Percentiles rank a stretch among this genome's conserved stretches.
Conservation (phyloP, 1,284 basidiomycete genomes). For the Coniferiporia weirii region DNA sequence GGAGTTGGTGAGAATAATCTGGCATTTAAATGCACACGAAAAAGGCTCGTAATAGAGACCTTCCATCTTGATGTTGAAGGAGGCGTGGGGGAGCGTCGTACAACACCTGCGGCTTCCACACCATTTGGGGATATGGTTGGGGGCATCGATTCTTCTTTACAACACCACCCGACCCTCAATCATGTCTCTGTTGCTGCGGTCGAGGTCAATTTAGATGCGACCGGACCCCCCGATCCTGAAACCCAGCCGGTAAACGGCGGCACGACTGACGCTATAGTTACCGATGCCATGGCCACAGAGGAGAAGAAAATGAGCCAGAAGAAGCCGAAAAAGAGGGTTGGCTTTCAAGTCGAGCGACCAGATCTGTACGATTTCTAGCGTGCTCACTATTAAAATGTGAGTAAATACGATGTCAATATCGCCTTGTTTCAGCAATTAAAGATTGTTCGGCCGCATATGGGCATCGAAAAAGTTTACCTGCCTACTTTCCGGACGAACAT, state of each 20-base stretch:
- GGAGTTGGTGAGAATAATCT: slow-evolving; percentile 89
- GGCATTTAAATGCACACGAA: slow-evolving; percentile 89
- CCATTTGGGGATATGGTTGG: slow-evolving; percentile 22
- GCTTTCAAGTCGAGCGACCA: slow-evolving; percentile 61
- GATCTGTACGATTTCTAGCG: slow-evolving; percentile 55
- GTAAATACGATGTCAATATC: background rate
- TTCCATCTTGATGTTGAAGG: slow-evolving; percentile 92
- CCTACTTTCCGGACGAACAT: too few species aligned
- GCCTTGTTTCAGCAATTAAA: too few species aligned
- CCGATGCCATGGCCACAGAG: too few species aligned
- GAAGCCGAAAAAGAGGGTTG: slow-evolving; percentile 63
- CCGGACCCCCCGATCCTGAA: background rate
- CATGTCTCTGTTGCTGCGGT: background rate
- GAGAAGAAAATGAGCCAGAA: slow-evolving; percentile 27
- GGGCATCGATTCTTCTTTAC: slow-evolving; percentile 13
- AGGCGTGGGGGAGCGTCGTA: slow-evolving; percentile 81
- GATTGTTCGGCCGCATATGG: too few species aligned
- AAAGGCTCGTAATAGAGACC: slow-evolving; percentile 85
- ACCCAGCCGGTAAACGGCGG: background rate
- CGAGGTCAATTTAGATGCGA: background rate
- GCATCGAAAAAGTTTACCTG: too few species aligned
- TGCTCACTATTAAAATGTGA: background rate
- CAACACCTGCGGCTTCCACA: slow-evolving; percentile 42
- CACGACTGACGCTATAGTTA: background rate
- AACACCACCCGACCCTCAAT: background rate